These are phyloP conservation scores for Phaseolus lunatus DNA, from an alignment of 306 rosid species.

Conservation along the genomic window DNA sequence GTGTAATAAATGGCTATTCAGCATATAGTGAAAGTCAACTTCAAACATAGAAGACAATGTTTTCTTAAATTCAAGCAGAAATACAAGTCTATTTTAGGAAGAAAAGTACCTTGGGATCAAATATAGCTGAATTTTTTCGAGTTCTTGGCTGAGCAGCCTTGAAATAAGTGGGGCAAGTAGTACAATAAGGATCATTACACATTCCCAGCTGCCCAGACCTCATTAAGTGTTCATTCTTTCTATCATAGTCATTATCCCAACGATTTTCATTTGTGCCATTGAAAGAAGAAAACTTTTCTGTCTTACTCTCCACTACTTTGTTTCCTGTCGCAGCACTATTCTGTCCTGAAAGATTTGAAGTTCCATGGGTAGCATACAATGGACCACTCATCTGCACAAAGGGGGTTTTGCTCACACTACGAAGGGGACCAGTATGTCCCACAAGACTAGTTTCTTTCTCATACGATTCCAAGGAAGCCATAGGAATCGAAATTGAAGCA, in stretches of 20 bases:
- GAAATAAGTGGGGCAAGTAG: slow-evolving; percentile 82
- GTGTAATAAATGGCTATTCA: neutral
- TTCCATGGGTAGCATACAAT: slow-evolving; percentile 43
- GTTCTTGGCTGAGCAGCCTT: slow-evolving; percentile 55
- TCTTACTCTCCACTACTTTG: slow-evolving; percentile 46
- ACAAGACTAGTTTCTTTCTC: slow-evolving; percentile 60
- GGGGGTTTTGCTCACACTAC: slow-evolving; percentile 58
- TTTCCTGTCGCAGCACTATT: slow-evolving; percentile 40
- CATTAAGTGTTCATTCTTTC: slow-evolving; percentile 71
- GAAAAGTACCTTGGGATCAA: slow-evolving; percentile 67
- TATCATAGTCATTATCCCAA: slow-evolving; percentile 52
- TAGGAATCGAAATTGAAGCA: slow-evolving; percentile 69
- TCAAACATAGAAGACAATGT: slow-evolving; percentile 21
- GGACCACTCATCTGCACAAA: slow-evolving; percentile 79
- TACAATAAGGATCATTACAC: slow-evolving; percentile 94
- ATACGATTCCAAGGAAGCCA: slow-evolving; percentile 54
- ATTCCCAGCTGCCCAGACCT: slow-evolving; percentile 89
- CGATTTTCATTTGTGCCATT: slow-evolving; percentile 41
- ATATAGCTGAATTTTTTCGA: slow-evolving; percentile 50
- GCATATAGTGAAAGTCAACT: slow-evolving; percentile 7
- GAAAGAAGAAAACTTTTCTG: slow-evolving; percentile 51
- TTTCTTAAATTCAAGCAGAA: neutral
- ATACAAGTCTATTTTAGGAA: slow-evolving; percentile 37
- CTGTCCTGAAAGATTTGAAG: slow-evolving; percentile 49
- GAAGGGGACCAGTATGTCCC: slow-evolving; percentile 83